phyloP scores from a whole-genome alignment of 2,329 filamentous ascomycete species.

The Penicillium verrucosum region DNA sequence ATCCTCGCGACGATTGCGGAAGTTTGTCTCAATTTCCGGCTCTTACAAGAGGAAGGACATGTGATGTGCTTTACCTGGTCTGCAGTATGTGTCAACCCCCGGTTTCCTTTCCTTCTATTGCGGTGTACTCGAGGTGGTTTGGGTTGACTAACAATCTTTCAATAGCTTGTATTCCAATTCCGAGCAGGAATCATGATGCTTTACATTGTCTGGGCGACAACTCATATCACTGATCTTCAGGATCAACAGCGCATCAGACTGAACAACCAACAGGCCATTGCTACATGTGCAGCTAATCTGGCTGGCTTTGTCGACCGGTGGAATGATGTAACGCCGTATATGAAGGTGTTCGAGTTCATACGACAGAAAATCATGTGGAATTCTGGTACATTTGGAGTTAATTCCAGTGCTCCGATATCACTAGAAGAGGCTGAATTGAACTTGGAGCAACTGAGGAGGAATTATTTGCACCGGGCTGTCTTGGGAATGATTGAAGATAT shows the following conservation, averaged over 20 bases:
- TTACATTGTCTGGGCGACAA: constrained; percentile 25
- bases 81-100: constrained; percentile 18
- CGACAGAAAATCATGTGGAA: constrained; percentile 11
- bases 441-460: constrained; percentile 23
- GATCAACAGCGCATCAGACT: constrained; percentile 6
- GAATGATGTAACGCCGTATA: constrained; percentile 24
- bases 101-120: not conserved
- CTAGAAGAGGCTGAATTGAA: constrained; percentile 16
- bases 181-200: constrained; percentile 27
- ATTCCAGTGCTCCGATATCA: not conserved
- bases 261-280: constrained; percentile 18
- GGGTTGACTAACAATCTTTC: not conserved
- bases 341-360: constrained; percentile 21
- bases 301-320: constrained; percentile 24
- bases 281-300: constrained; percentile 20
- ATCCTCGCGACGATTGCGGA: constrained; percentile 26
- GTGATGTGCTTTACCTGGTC: constrained; percentile 32
- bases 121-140: not conserved
- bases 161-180: constrained; percentile 30
- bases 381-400: not conserved
- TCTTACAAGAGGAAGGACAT: constrained; percentile 28
- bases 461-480: constrained; percentile 25
- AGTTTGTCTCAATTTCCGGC: constrained; percentile 26
- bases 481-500: constrained; percentile 31
- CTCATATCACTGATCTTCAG: constrained; percentile 5